phyloP scores from a whole-genome alignment of 495 filamentous ascomycete genomes.

The Lasiosphaeria ovina region DNA sequence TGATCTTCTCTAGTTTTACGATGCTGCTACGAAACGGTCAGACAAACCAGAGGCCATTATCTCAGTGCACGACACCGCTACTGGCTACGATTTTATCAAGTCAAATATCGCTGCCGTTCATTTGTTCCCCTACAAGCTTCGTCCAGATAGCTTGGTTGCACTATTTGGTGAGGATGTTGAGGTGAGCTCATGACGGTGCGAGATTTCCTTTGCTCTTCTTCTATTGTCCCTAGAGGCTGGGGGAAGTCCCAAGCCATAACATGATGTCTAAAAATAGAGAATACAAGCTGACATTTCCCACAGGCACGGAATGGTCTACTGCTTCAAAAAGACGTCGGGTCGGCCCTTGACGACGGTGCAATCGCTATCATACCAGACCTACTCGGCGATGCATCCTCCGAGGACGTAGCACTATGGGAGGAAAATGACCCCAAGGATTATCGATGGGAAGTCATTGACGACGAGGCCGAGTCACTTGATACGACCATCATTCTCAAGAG shows the following conservation, averaged over 20 bases:
- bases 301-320: conserved; percentile 20
- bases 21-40: conserved; percentile 4
- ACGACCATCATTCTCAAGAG: too few relatives aligned
- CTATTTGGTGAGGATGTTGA: conserved; percentile 21
- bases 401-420: too few relatives aligned
- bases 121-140: conserved; percentile 19
- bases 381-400: too few relatives aligned
- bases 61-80: conserved; percentile 13
- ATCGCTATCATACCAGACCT: conserved; percentile 25
- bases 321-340: conserved; percentile 13
- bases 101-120: conserved; percentile 16
- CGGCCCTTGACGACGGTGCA: conserved; percentile 19
- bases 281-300: not conserved
- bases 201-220: conserved; percentile 1
- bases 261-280: not conserved
- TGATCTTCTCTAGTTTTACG: conserved; percentile 14
- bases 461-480: too few relatives aligned
- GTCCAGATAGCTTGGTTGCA: conserved; percentile 14
- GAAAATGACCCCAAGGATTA: too few relatives aligned
- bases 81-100: conserved; percentile 9
- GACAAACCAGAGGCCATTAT: conserved; percentile 13
- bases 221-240: too few relatives aligned
- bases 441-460: too few relatives aligned
- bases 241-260: too few relatives aligned
- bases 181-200: conserved; percentile 17